Percentiles rank a stretch among this genome's conserved stretches.
Evolutionary conservation across 1,284 basidiomycete species (phyloP).

Genomic region (Omphalotus olearius): DNA sequence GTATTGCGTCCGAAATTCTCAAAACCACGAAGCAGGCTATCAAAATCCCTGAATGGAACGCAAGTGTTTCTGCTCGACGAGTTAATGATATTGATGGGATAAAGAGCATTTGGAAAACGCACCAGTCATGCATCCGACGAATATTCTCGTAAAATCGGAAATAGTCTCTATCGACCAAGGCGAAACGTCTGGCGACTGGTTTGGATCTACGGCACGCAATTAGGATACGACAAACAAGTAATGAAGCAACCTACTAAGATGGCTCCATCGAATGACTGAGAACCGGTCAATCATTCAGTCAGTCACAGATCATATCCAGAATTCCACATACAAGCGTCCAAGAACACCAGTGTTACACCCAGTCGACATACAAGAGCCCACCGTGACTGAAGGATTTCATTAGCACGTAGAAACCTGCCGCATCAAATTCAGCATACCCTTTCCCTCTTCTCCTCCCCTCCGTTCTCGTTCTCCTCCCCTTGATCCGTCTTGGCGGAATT

Average conservation of each 20-base stretch:
- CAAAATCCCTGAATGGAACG: conserved; percentile 67
- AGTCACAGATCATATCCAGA: conserved; percentile 2
- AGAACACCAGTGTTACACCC: conserved; percentile 49
- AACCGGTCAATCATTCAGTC: background rate
- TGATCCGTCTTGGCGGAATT: conserved; percentile 39
- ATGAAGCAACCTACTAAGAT: conserved; percentile 43
- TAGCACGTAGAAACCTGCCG: background rate
- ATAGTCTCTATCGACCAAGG: conserved; percentile 48
- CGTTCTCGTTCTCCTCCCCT: conserved; percentile 13
- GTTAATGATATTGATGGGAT: background rate
- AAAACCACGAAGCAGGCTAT: conserved; percentile 52
- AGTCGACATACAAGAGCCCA: conserved; percentile 55
- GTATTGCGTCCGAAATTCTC: conserved; percentile 27
- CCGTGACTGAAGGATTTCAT: conserved; percentile 35
- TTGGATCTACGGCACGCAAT: conserved; percentile 29
- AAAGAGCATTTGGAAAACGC: too few species aligned
- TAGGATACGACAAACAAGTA: conserved; percentile 2
- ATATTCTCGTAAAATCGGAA: conserved; percentile 48
- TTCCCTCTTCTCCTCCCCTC: conserved; percentile 18
- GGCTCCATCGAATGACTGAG: conserved; percentile 73
- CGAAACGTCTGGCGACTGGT: conserved; percentile 28
- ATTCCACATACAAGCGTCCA: conserved; percentile 65
- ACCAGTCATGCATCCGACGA: conserved; percentile 65
- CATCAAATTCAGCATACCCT: conserved; percentile 10
- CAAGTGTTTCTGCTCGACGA: conserved; percentile 55